Base-by-base conservation (phyloP, 2,329 filamentous ascomycete genomes). In the Penicillium sp. region DNA sequence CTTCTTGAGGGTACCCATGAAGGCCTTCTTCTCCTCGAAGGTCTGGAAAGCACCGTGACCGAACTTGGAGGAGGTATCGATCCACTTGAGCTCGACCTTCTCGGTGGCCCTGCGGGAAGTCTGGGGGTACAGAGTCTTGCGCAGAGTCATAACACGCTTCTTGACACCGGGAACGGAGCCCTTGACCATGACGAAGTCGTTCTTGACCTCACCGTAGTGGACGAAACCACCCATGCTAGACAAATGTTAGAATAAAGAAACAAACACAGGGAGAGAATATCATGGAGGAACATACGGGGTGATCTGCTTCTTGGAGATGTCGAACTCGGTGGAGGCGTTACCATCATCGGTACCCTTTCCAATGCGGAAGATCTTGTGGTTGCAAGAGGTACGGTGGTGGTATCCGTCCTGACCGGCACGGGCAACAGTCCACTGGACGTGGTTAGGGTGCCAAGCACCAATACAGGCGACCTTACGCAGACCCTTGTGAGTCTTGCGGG, bases 401-500 rank as follows among this genome's bases (percentile, higher is more conserved):
- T 99, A 99, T 86, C 94, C 94, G 82, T 88, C 87, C 85, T 99
- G 94, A 96, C 94, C 94, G 69, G 94, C 94, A 90, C 94, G 94
- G 79, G 93, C 94, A 85, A 99, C 94, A 80, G 94, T 99, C 94
- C 94, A 99, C 86, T 99, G 94, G 82, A 99, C 94, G 91, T 99
- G 94, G 82, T 90, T 92, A 78, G 94, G 94, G 86, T 99, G 94
- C 94, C 94, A 99, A 75, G 94, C 94, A 90, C 94, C 94, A 81
- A 99, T 99, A 96, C 94, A 99, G 78, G 94, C 94, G 74, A 99
- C 93, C 90, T 99, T 99, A 78, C 94, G 89, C 78, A 99, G 92
- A 96, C 94, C 94, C 89, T 99, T 99, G 90, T 99, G 94, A 65
- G 94, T 99, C 92, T 99, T 99, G 79, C 94, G 91, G 73, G 94